phyloP scores from a whole-genome alignment of 2,329 filamentous ascomycete species.

The Cercospora sojina region DNA sequence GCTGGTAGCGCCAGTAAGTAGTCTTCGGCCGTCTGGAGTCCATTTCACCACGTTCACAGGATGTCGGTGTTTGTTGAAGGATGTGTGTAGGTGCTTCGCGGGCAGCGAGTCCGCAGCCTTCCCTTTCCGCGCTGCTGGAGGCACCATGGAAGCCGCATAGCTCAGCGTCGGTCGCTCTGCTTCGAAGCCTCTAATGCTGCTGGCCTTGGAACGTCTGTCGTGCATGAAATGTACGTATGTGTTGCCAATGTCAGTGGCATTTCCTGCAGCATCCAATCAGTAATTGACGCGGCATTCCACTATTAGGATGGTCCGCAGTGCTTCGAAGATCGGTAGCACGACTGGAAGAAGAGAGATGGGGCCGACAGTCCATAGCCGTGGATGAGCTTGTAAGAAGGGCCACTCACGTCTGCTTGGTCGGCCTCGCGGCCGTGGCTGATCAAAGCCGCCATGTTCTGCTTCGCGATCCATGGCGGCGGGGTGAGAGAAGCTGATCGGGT shows the following conservation, averaged over 20 bases:
- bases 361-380: not conserved
- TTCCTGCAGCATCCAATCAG: constrained; percentile 28
- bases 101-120: constrained; percentile 84
- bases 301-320: not conserved
- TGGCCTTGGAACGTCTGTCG: constrained; percentile 73
- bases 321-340: not conserved
- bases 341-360: not conserved
- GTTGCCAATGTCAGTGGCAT: constrained; percentile 39
- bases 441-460: constrained; percentile 32
- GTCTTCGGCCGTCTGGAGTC: constrained; percentile 90
- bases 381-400: not conserved
- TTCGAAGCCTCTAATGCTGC: constrained; percentile 69
- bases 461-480: constrained; percentile 33
- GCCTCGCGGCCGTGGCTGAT: constrained; percentile 27
- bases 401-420: constrained; percentile 31
- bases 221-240: constrained; percentile 73
- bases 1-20: constrained; percentile 91
- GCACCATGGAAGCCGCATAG: constrained; percentile 90
- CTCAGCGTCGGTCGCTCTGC: constrained; percentile 80
- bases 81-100: constrained; percentile 95
- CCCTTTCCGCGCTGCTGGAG: constrained; percentile 71
- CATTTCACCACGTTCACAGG: constrained; percentile 95
- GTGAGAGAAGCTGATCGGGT: not conserved
- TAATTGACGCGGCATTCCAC: not conserved
- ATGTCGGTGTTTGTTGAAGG: constrained; percentile 96